A percentile compares a stretch with the other conserved stretches of the same genome.
phyloP scores from a whole-genome alignment of 257 asterid species.

The Handroanthus guayacan region DNA sequence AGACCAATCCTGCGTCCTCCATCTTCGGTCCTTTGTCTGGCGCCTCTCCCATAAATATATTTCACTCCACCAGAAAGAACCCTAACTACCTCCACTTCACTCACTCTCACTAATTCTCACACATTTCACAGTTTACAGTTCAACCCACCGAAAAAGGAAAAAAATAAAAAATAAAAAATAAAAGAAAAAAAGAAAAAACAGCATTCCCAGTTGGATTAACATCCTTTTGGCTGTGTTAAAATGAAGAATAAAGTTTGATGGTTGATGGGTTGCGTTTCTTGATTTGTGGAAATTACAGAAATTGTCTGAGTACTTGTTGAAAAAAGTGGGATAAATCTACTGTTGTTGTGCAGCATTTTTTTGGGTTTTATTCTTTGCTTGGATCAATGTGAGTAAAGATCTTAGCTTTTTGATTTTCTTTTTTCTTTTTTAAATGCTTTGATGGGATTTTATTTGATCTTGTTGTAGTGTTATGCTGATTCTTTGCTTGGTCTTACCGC shows the following conservation, averaged over 20 bases:
- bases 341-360: constrained; percentile 28
- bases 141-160: constrained; percentile 27
- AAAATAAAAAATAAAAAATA: neutral
- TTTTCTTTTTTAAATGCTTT: neutral
- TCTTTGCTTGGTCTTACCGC: constrained; percentile 52
- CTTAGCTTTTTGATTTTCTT: constrained; percentile 37
- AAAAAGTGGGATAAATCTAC: constrained; percentile 32
- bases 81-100: constrained; percentile 52
- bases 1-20: constrained; percentile 43
- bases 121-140: constrained; percentile 37
- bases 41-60: constrained; percentile 36
- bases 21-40: constrained; percentile 33
- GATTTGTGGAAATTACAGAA: constrained; percentile 26
- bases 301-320: constrained; percentile 34
- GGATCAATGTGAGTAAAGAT: constrained; percentile 66
- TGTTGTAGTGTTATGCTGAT: constrained; percentile 35
- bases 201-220: constrained; percentile 28
- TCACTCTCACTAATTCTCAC: constrained; percentile 31
- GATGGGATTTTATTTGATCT: constrained; percentile 42
- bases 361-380: constrained; percentile 47
- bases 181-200: neutral
- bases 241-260: constrained; percentile 32
- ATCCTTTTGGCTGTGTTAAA: constrained; percentile 25
- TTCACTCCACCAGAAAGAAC: constrained; percentile 35
- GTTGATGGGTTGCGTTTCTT: constrained; percentile 40